Conservation (phyloP, 1,139 yeast genomes). For the Blastobotrys serpentis region DNA sequence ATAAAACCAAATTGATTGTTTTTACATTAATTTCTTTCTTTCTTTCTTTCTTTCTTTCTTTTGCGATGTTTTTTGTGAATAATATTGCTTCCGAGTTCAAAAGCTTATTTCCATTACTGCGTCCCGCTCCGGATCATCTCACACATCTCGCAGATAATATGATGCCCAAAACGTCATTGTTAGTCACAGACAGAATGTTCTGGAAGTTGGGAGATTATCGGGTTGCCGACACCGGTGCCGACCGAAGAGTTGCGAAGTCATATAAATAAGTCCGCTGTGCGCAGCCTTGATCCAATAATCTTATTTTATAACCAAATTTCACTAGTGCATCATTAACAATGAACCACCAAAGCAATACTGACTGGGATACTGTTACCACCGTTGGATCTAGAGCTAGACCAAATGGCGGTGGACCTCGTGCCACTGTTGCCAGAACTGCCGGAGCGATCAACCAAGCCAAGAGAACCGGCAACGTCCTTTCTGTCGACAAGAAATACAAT, state of each 20-base stretch:
- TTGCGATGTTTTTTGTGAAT: too few relatives aligned
- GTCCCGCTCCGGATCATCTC: too few relatives aligned
- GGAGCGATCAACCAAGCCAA: slow-evolving; percentile 89
- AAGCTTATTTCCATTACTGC: too few relatives aligned
- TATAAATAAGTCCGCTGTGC: too few relatives aligned
- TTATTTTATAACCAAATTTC: too few relatives aligned
- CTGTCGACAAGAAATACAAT: slow-evolving; percentile 91
- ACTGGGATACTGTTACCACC: slow-evolving; percentile 87
- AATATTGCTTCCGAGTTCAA: too few relatives aligned
- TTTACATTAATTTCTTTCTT: too few relatives aligned
- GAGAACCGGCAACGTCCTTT: slow-evolving; percentile 82
- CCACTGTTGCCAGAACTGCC: slow-evolving; percentile 73
- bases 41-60: too few relatives aligned
- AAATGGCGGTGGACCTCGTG: slow-evolving; percentile 88
- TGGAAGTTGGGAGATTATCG: background rate
- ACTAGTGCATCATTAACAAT: background rate
- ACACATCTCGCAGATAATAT: too few relatives aligned
- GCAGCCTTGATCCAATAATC: too few relatives aligned
- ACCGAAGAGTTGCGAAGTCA: too few relatives aligned
- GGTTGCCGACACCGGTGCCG: background rate
- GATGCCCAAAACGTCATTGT: background rate
- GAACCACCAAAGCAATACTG: slow-evolving; percentile 39
- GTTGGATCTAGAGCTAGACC: slow-evolving; percentile 87
- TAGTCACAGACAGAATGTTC: background rate
- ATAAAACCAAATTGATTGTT: background rate